These are phyloP conservation scores for Leishmania martiniquensis DNA, from an alignment of 208 protist genomes.

Conservation along the genomic window DNA sequence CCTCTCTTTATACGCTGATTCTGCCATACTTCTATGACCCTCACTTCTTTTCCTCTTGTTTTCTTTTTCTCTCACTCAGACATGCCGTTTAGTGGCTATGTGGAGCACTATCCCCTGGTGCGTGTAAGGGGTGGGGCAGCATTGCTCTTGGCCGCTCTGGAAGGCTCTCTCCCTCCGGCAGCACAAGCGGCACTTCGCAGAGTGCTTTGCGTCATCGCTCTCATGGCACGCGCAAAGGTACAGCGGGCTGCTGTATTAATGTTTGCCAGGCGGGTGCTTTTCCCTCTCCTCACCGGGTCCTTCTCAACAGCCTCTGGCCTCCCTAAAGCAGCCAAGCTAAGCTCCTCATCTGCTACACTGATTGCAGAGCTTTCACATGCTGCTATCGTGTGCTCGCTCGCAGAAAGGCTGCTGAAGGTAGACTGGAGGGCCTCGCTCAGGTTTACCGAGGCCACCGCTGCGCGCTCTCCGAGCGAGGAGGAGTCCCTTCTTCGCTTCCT, in stretches of 20 bases:
- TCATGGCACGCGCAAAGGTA: background rate
- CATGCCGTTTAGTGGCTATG: background rate
- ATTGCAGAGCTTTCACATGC: background rate
- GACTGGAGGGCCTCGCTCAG: background rate
- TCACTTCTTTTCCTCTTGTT: no score
- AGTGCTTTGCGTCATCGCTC: conserved; percentile 9
- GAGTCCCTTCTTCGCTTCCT: conserved; percentile 3
- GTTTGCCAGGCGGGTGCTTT: conserved; percentile 6
- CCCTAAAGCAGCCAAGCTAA: background rate
- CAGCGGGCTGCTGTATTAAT: conserved; percentile 3
- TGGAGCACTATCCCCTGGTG: conserved; percentile 20
- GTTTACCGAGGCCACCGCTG: background rate
- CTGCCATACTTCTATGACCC: background rate
- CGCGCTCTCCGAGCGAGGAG: conserved; percentile 2
- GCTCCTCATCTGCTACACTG: conserved; percentile 1
- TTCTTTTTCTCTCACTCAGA: background rate
- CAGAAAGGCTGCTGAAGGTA: conserved; percentile 1
- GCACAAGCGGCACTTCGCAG: conserved; percentile 13
- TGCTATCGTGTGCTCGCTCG: background rate
- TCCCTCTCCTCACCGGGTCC: conserved; percentile 9
- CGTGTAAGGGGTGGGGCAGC: conserved; percentile 20
- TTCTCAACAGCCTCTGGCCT: background rate
- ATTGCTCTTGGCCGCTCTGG: conserved; percentile 30
- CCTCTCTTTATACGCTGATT: background rate
- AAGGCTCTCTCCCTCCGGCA: conserved; percentile 14